Percentiles rank a stretch among this genome's conserved stretches.
Conservation (phyloP, 192 early-diverging fungal genomes). For the Powellomyces hirtus region DNA sequence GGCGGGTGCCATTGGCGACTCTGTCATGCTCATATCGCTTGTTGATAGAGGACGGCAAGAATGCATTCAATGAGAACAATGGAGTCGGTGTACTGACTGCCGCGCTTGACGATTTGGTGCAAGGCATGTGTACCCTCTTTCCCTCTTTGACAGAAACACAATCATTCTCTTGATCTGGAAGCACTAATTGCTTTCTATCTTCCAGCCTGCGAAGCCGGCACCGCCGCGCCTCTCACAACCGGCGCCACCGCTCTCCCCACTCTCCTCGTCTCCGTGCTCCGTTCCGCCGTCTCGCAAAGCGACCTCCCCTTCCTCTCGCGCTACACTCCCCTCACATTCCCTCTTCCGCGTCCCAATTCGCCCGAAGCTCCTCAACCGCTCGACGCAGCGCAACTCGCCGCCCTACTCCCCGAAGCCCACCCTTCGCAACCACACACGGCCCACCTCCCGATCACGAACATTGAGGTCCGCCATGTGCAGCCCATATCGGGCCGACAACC, state of each 20-base stretch:
- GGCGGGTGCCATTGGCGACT: not conserved
- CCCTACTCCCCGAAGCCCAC: conserved; percentile 23
- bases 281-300: conserved; percentile 36
- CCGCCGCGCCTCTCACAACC: conserved; percentile 26
- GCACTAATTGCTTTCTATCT: not conserved
- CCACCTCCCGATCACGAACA: conserved; percentile 23
- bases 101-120: conserved; percentile 32
- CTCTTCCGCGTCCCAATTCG: conserved; percentile 12
- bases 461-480: conserved; percentile 33
- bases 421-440: not conserved
- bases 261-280: conserved; percentile 43
- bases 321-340: conserved; percentile 18
- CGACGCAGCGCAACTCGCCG: not conserved
- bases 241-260: conserved; percentile 36
- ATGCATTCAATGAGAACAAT: conserved; percentile 37
- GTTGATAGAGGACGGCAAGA: conserved; percentile 32
- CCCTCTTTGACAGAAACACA: not conserved
- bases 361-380: not conserved
- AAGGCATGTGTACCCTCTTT: conserved; percentile 15
- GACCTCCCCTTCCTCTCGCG: conserved; percentile 40
- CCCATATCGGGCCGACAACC: conserved; percentile 19
- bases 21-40: not conserved
- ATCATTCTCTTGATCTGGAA: not conserved
- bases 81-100: conserved; percentile 38
- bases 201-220: conserved; percentile 17